Evolutionary conservation across 2,329 filamentous ascomycete genomes (phyloP).

Genomic region (Arthrobotrys pseudoclavata): DNA sequence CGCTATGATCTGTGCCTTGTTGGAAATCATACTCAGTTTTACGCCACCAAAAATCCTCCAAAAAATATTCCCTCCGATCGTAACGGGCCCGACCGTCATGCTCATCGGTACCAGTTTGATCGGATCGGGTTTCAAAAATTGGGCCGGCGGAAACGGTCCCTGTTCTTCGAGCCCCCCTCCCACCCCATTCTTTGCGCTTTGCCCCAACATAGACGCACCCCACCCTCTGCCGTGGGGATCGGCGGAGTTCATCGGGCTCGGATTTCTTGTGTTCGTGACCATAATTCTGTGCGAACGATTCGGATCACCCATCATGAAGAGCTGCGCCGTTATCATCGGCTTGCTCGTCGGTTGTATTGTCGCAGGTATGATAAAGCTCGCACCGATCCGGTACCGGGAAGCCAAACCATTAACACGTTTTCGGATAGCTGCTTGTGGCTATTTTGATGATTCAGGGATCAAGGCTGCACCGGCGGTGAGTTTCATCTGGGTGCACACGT

Average conservation of each 20-base stretch:
- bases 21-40: slow-evolving; percentile 78
- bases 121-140: slow-evolving; percentile 74
- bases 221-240: slow-evolving; percentile 79
- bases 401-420: not conserved
- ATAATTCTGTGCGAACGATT: slow-evolving; percentile 79
- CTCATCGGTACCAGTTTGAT: slow-evolving; percentile 77
- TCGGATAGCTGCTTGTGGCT: slow-evolving; percentile 70
- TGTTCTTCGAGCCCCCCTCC: slow-evolving; percentile 70
- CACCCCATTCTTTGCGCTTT: slow-evolving; percentile 71
- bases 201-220: slow-evolving; percentile 73
- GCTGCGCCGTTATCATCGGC: slow-evolving; percentile 75
- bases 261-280: slow-evolving; percentile 77
- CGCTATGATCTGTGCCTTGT: slow-evolving; percentile 73
- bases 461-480: slow-evolving; percentile 73
- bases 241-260: slow-evolving; percentile 77
- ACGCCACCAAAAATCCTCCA: slow-evolving; percentile 73
- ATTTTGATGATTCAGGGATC: slow-evolving; percentile 74
- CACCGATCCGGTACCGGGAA: not conserved
- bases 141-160: slow-evolving; percentile 77
- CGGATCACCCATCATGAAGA: slow-evolving; percentile 77
- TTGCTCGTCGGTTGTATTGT: slow-evolving; percentile 77
- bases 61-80: slow-evolving; percentile 76
- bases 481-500: slow-evolving; percentile 80
- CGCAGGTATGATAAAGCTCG: slow-evolving; percentile 67
- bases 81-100: slow-evolving; percentile 77